Base-by-base conservation (phyloP, 129 eudicot genomes). In the Silybum marianum region DNA sequence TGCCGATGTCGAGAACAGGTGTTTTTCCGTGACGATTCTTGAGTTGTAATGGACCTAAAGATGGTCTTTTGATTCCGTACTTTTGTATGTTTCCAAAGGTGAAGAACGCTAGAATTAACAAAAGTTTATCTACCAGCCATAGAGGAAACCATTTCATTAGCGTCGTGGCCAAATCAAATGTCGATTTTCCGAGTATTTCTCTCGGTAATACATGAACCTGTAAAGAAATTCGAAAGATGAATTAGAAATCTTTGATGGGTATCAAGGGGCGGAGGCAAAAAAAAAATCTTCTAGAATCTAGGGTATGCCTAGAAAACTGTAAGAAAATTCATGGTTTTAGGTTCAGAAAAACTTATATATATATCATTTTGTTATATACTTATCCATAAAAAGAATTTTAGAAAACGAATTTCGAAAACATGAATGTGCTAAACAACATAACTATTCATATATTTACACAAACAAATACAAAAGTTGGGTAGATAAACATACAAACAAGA, bases 81-180 rank as follows among this genome's bases (percentile, higher is more conserved):
- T 79, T 87, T 71, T 87, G 88, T 1, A 79, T 90, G 84, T 87
- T 85, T 67, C 98, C 98, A 0, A 90, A 88, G 24, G 91, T 87
- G 39, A 91, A 79, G 90, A 88, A 93, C 69, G 94, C 73, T 3
- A 88, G 71, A 46, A 87, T 25, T 24, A 89, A 75, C n/a, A 92
- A 5, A 62, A 92, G 70, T 19, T 90, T 88, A 63, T 91, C 92
- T 12, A 91, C 93, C 2, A 89, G 72, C 97, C 94, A 90, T 68
- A 88, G 88, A 24, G 97, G 97, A 1, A 92, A 71, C 97, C 94
- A 92, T 80, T 88, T 92, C 94, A 90, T 88, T 84, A 92, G n/a
- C 23, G 81, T n/a, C 84, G 86, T 81, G 25, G 92, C 92, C 42
- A 92, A 54, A 81, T 88, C 88, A 22, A 88, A 92, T 0, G 91